Evolutionary conservation across 306 rosid genomes (phyloP), one percentile per base, ranked within the genome.

Genomic region (Citrullus amarus): DNA sequence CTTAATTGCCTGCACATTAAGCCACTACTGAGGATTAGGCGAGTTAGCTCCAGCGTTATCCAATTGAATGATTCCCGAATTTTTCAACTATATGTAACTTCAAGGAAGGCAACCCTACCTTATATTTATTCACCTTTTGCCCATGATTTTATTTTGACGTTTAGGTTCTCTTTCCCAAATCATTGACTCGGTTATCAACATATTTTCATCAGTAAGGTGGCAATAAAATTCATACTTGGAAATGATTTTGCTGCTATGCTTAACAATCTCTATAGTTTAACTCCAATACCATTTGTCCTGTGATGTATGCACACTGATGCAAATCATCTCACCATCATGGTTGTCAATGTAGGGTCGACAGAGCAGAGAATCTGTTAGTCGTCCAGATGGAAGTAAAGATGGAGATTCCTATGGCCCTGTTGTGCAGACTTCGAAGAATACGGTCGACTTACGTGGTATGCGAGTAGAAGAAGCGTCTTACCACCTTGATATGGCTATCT

Each of bases 361-460:
- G 70, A 85, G 82, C 66, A 81, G 77, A 84, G 87, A 85, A 67
- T 58, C 74, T 61, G 79, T 60, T 55, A 80, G 70, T 66, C 82
- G 65, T 48, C 75, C 81, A 67, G 88, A 79, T 67, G 69, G 48
- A 54, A 73, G 80, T 57, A 83, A 73, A 46, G 84, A 76, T 28
- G 88, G 32, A 39, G 93, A 84, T 78, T 79, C 91, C 30, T 93
- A 85, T 82, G 88, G 94, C 39, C 89, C 97, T 41, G 86, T 82
- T 61, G 89, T 91, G 83, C 94, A 75, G 84, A 93, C 96, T 32
- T 92, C 97, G 25, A 90, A 90, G 91, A 93, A 93, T 81, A 87
- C 97, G 6, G 94, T 93, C 69, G 93, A 91, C 74, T 86, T 93
- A 3, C 89, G 97, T 9, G 97, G 98, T 48, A 93, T 87, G 97